Base-by-base conservation (phyloP, 352 stramenopile species). In the Phytophthora foliorum region DNA sequence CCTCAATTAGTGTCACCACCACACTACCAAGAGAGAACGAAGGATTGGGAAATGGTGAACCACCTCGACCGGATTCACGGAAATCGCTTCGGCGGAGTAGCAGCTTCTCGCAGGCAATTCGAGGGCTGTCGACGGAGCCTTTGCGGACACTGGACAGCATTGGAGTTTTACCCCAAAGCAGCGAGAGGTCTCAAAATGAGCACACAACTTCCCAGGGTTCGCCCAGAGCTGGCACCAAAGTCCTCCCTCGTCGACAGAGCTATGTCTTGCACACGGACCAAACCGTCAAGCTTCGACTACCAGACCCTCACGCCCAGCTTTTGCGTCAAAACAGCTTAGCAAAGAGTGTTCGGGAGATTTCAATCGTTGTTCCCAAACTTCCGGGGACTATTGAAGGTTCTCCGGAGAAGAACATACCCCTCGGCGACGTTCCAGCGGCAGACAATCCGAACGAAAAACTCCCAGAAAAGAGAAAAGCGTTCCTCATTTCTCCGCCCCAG, bases 71-170 rank as follows among this genome's bases (percentile, higher is more conserved):
- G 4, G 52, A 57, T 22, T 13, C 42, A 31, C 31, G 57, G 36
- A 31, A 25, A 17, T 29, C 41, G 4, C 41, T 53, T n/a, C n/a
- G n/a, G 5, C 46, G 59, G 21, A 44, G 36, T 3, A 68, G 25
- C 32, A 73, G 65, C 39, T 73, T 68, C 44, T 53, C 65, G 2
- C 42, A 68, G 49, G 21, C 27, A 4, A 68, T 67, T 49, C 64
- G 57, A 38, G 63, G 52, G 22, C 36, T 49, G 0, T 55, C 65
- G 6, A 59, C 21, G 25, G 39, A 55, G 16, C 44, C 24, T 29
- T 44, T 38, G 13, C 22, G 24, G 7, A 46, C 39, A 1, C 59
- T 69, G 1, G 66, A 74, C 31, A 69, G 59, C 39, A 41, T 69
- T 22, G 51, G 27, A 3, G 21, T 69, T 8, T 27, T 65, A 41